Base-by-base conservation (phyloP, 352 stramenopile species). In the Phytopythium vexans region DNA sequence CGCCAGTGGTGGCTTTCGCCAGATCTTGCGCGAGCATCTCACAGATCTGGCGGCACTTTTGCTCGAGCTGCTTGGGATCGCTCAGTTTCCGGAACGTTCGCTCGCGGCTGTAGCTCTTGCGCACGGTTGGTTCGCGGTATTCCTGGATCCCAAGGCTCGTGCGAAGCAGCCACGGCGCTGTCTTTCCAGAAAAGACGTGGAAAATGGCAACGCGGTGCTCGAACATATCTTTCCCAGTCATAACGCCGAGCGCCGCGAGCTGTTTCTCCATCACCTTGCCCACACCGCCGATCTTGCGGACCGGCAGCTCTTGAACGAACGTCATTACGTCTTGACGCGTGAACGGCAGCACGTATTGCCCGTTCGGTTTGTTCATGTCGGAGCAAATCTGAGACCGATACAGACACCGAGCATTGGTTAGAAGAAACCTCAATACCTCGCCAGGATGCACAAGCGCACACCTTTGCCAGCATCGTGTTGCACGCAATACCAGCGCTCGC, bases 291-390 rank as follows among this genome's bases (percentile, higher is more conserved):
- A 99, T 87, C 70, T 98, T 98, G 45, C 96, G 80, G 21, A 96
- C 85, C 1, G 89, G 70, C 38, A 98, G 54, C 6, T 74, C 67
- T 35, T 82, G 65, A n/a, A 98, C 60, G 62, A 99, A 99, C n/a
- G 64, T 51, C 12, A 97, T 51, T 4, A 98, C 76, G 38, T 58
- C 36, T 4, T 86, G 54, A 15, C 88, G 75, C 16, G 79, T 81
- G 49, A 92, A 85, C 8, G 77, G 82, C 34, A 99, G 68, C 31
- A 97, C 68, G 56, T 85, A 93, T 64, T 99, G 96, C 4, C 96
- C 95, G 54, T 99, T 96, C 8, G 96, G 96, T 59, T 99, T 99
- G 72, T 98, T 98, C 33, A 90, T 73, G 62, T 99, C 96, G 27
- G 88, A 97, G 39, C 89, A 96, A 60, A 98, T 96, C 78, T 88